These are phyloP conservation scores for Fagopyrum esculentum DNA, from an alignment of 148 eudicot genomes.

Conservation along the genomic window DNA sequence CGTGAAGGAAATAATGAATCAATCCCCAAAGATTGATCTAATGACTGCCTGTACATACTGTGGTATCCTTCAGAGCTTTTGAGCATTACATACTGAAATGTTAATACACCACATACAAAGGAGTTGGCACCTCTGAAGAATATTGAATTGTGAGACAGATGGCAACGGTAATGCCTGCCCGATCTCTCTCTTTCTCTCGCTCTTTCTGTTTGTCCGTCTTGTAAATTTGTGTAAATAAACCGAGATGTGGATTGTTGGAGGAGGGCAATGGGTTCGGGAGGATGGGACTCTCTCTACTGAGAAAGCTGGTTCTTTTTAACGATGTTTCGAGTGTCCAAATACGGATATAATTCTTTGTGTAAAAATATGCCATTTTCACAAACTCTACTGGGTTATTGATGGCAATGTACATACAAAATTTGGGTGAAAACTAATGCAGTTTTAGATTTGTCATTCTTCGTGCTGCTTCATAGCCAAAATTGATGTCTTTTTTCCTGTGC, in stretches of 20 bases:
- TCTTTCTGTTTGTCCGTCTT: neutral
- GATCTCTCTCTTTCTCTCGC: neutral
- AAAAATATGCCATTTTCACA: conserved; percentile 1
- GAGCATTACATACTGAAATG: neutral
- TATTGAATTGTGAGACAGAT: neutral
- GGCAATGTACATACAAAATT: neutral
- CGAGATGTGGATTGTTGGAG: neutral
- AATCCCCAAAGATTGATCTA: neutral
- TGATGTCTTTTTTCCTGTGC: too few species aligned
- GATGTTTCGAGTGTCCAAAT: neutral
- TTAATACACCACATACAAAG: neutral
- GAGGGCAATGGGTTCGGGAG: neutral
- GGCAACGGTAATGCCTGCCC: neutral
- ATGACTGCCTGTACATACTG: neutral
- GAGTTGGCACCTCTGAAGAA: neutral
- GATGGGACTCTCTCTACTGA: neutral
- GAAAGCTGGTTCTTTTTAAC: neutral
- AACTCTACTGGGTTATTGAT: neutral
- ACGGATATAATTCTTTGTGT: neutral
- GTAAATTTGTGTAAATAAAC: conserved; percentile 7
- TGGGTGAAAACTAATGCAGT: neutral
- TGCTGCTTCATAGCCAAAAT: too few species aligned
- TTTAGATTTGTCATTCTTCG: neutral
- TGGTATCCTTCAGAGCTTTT: neutral
- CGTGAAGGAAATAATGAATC: neutral